A percentile compares a stretch with the other conserved stretches of the same genome.
Conservation (phyloP, 129 eudicot genomes). For the Silybum marianum region DNA sequence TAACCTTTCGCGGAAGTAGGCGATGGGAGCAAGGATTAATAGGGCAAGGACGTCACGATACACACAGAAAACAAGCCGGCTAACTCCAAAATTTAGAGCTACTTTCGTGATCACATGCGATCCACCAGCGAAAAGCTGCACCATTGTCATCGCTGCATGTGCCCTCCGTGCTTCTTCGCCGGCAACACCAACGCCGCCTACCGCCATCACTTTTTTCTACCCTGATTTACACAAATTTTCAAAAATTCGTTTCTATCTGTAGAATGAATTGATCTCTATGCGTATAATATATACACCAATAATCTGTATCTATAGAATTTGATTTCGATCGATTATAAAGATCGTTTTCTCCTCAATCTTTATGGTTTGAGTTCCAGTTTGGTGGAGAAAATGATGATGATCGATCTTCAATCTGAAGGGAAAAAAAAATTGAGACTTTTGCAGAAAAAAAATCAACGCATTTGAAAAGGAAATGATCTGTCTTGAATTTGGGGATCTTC, state of each 20-base stretch:
- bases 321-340: conserved; percentile 18
- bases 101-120: conserved; percentile 87
- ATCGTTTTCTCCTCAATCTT: conserved; percentile 9
- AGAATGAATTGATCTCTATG: neutral
- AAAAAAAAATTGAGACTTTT: neutral
- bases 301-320: conserved; percentile 5
- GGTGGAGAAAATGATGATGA: conserved; percentile 27
- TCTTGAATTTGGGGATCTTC: conserved; percentile 29
- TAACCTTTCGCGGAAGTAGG: conserved; percentile 74
- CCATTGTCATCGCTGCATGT: conserved; percentile 77
- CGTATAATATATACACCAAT: conserved; percentile 12
- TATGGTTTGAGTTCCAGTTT: neutral
- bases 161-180: conserved; percentile 62
- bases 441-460: conserved; percentile 6
- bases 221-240: conserved; percentile 1
- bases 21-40: conserved; percentile 77
- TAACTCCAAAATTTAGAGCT: conserved; percentile 80
- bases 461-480: conserved; percentile 19
- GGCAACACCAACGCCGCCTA: conserved; percentile 30
- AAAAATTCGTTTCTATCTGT: neutral
- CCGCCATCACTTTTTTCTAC: conserved; percentile 41
- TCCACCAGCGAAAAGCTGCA: conserved; percentile 79
- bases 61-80: conserved; percentile 80
- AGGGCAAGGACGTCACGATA: conserved; percentile 79
- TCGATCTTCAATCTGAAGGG: conserved; percentile 23